Conservation (phyloP, 2,329 filamentous ascomycete species). For the Colletotrichum horii region DNA sequence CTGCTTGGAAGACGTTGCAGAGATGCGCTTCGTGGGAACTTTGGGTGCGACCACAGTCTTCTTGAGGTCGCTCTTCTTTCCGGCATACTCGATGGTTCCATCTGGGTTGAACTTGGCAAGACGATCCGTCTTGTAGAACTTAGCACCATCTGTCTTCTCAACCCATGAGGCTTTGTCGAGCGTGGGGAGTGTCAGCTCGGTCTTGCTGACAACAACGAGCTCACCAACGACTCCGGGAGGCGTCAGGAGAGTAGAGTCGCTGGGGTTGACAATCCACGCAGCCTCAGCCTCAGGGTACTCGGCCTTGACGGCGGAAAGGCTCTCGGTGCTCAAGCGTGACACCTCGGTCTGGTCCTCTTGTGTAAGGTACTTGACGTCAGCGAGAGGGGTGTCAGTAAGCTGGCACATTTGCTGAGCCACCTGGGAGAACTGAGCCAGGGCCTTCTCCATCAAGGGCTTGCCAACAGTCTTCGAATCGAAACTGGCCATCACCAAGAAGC, state of each 20-base stretch:
- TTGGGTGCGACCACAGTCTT: conserved; percentile 1
- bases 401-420: conserved; percentile 56
- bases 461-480: conserved; percentile 67
- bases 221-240: conserved; percentile 49
- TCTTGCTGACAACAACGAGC: conserved; percentile 42
- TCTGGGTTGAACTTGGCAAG: conserved; percentile 42
- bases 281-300: conserved; percentile 31
- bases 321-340: conserved; percentile 28
- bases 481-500: conserved; percentile 66
- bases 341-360: conserved; percentile 39
- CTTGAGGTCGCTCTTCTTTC: conserved; percentile 23
- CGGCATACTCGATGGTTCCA: conserved; percentile 34
- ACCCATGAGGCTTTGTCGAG: conserved; percentile 34
- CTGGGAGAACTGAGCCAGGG: conserved; percentile 55
- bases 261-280: conserved; percentile 45
- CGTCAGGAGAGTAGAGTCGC: conserved; percentile 36
- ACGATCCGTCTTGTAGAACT: conserved; percentile 44
- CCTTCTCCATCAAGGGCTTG: conserved; percentile 55
- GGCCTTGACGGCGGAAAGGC: conserved; percentile 25
- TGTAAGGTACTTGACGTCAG: conserved; percentile 38
- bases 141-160: conserved; percentile 23
- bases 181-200: conserved; percentile 27
- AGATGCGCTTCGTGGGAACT: conserved; percentile 34
- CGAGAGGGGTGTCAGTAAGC: conserved; percentile 33
- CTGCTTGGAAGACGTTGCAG: conserved; percentile 46